Percentiles rank a stretch among this genome's conserved stretches.
These are phyloP conservation scores for Cladobotryum protrusum DNA, from an alignment of 2,329 filamentous ascomycete genomes.

Conservation along the genomic window DNA sequence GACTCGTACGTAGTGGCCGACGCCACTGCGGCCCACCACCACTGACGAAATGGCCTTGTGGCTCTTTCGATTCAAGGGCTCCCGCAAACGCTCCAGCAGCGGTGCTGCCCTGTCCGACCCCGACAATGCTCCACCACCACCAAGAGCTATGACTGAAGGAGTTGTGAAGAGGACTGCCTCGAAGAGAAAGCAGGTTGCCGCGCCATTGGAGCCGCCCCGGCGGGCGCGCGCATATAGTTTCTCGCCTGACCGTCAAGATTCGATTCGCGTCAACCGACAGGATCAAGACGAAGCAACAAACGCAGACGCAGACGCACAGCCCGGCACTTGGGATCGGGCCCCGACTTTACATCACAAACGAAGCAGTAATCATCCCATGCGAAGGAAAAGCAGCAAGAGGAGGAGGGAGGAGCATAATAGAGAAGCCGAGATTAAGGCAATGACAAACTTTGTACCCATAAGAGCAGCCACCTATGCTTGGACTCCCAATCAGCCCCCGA, in stretches of 20 bases:
- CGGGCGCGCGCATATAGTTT: constrained; percentile 53
- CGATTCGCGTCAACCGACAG: constrained; percentile 36
- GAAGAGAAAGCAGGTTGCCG: constrained; percentile 39
- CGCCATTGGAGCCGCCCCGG: constrained; percentile 43
- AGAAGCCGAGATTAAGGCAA: constrained; percentile 76
- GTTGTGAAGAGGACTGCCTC: constrained; percentile 19
- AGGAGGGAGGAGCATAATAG: constrained; percentile 68
- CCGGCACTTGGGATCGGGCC: constrained; percentile 26
- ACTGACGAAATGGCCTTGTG: constrained; percentile 63
- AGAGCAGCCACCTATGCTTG: constrained; percentile 55
- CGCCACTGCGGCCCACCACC: constrained; percentile 18
- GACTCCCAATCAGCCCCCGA: constrained; percentile 53
- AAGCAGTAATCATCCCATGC: constrained; percentile 52
- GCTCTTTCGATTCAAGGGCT: constrained; percentile 73
- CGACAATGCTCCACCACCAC: constrained; percentile 35
- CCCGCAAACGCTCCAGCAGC: constrained; percentile 52
- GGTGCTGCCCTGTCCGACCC: constrained; percentile 50
- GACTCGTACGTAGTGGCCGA: constrained; percentile 13
- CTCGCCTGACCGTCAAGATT: constrained; percentile 53
- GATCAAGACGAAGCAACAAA: constrained; percentile 6
- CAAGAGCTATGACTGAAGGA: constrained; percentile 32
- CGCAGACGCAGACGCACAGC: constrained; percentile 13
- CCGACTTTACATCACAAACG: constrained; percentile 53
- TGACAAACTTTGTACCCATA: constrained; percentile 65
- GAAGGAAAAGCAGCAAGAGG: constrained; percentile 71